Evolutionary conservation across 441 rosid genomes (phyloP).

Genomic region (Euphorbia celastroides): DNA sequence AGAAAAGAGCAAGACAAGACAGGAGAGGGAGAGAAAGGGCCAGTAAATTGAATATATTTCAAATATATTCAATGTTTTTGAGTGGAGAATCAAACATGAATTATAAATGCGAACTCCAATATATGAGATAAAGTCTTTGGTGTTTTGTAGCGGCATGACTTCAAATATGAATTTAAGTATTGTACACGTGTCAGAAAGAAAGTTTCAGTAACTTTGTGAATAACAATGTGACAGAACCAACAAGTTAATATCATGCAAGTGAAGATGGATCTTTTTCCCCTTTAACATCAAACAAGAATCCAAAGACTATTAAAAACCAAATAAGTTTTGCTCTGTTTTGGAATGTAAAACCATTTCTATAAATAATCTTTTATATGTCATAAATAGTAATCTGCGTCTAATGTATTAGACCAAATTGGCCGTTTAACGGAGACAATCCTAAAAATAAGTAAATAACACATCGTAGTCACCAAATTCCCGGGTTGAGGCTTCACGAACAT

Average conservation of each 20-base stretch:
- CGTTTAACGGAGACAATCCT: no score
- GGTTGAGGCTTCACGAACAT: no score
- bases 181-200: constrained; percentile 31
- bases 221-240: background rate
- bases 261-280: background rate
- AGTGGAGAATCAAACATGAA: constrained; percentile 27
- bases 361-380: background rate
- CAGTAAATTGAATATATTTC: background rate
- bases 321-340: background rate
- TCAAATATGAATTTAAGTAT: constrained; percentile 12
- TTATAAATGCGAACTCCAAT: constrained; percentile 38
- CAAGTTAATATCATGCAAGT: constrained; percentile 17
- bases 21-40: constrained; percentile 4
- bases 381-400: no score
- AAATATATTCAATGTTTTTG: constrained; percentile 14
- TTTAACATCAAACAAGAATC: constrained; percentile 26
- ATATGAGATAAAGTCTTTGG: constrained; percentile 23
- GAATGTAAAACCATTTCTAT: background rate
- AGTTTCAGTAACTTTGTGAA: constrained; percentile 18
- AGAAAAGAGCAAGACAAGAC: constrained; percentile 5
- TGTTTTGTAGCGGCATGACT: constrained; percentile 34
- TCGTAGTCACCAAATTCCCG: no score
- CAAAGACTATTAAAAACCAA: constrained; percentile 26
- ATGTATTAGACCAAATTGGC: background rate
- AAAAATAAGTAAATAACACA: no score